These are phyloP conservation scores for Miscanthus lutarioriparius DNA, from an alignment of 176 grass and related monocot species.

Conservation along the genomic window DNA sequence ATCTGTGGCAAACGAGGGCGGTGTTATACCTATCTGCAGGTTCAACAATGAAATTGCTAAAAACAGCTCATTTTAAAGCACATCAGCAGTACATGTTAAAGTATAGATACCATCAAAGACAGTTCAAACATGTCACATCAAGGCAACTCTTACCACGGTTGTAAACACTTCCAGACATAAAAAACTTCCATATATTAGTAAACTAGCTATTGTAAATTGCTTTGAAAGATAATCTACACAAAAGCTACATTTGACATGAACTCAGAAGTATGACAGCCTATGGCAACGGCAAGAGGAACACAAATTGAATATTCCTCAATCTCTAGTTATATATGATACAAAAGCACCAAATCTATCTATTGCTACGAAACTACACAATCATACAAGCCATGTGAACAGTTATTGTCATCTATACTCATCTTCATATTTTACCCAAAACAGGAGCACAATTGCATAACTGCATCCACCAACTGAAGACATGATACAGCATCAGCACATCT, in stretches of 20 bases:
- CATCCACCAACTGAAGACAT: not conserved
- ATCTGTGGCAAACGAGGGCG: slow-evolving; percentile 99
- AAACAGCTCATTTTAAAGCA: slow-evolving; percentile 50
- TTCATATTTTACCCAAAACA: not conserved
- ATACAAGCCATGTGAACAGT: not conserved
- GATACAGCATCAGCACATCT: not conserved
- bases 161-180: not conserved
- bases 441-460: not conserved
- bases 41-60: slow-evolving; percentile 78
- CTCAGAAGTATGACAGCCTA: not conserved
- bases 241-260: not conserved
- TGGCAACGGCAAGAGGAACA: not conserved
- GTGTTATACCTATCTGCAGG: slow-evolving; percentile 99
- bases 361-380: too few relatives aligned
- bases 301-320: not conserved
- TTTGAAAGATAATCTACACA: not conserved
- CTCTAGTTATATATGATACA: not conserved
- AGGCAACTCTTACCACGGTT: not conserved
- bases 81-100: slow-evolving; percentile 25
- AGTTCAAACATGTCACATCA: not conserved
- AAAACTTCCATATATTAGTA: not conserved
- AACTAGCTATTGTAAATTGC: not conserved
- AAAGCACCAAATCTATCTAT: not conserved
- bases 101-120: not conserved
- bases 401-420: not conserved